Evolutionary conservation across 2,329 filamentous ascomycete species (phyloP), one percentile per base, ranked within the genome.

Genomic region (Botrytis squamosa): DNA sequence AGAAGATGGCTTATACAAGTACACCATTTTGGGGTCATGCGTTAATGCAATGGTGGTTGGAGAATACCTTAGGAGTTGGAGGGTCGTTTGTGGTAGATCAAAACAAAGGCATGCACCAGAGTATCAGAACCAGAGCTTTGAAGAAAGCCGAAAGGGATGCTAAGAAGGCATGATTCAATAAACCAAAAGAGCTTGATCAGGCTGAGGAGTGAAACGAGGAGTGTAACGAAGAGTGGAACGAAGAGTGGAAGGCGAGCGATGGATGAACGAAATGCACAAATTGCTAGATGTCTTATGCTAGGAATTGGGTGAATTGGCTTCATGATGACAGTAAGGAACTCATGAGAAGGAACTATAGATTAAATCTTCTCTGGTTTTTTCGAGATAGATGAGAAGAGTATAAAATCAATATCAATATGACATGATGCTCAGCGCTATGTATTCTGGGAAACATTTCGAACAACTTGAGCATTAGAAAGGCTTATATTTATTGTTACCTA

Each of bases 21-120:
- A 97, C 94, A 3, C 97, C 96, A 0, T 98, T 92, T 85, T 98
- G 95, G 95, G 92, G 89, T 77, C 96, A 99, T 83, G 93, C 91
- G 0, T 81, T 97, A 71, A 92, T 98, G 90, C 91, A 95, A 77
- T 98, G 93, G 92, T 89, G 89, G 73, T 85, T 98, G 71, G 86
- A 86, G 73, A 87, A 85, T 46, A 85, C 91, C 69, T 82, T 88
- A 55, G 90, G 90, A 0, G 83, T 88, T 60, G 88, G 88, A 82
- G 88, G 85, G 78, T 82, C 83, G 42, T 81, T 88, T 52, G 85
- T 90, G n/a, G 82, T 92, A 64, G 84, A 84, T 20, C 83, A 88
- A 78, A 93, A 93, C 80, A 86, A 85, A 82, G 84, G 82, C 49
- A 91, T 93, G 88, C 91, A 93, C 80, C 86, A 89, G 81, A 84